Evolutionary conservation across 345 rosid species (phyloP).

Genomic region (Physaria fendleri): DNA sequence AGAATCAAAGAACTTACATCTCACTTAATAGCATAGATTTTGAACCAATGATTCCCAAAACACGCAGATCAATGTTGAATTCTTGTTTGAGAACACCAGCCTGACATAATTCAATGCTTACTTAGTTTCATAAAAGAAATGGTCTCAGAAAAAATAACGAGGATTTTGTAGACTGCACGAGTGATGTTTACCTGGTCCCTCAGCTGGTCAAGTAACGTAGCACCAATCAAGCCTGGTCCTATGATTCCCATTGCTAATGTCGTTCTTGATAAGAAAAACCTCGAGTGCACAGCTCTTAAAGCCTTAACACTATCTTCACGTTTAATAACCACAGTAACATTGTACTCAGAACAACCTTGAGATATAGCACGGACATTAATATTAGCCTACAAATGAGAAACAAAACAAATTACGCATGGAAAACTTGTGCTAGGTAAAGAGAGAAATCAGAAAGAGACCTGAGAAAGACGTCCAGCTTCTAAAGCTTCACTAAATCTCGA

Average conservation of each 20-base stretch:
- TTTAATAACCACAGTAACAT: conserved; percentile 78
- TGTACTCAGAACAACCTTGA: conserved; percentile 99
- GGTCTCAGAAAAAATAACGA: not conserved
- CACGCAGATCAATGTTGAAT: conserved; percentile 92
- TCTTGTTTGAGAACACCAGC: conserved; percentile 91
- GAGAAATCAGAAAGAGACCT: conserved; percentile 41
- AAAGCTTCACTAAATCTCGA: conserved; percentile 84
- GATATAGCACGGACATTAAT: conserved; percentile 94
- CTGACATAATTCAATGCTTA: conserved; percentile 35
- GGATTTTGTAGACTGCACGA: not conserved
- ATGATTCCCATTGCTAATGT: conserved; percentile 90
- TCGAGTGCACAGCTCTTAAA: conserved; percentile 91
- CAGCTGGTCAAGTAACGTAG: conserved; percentile 87
- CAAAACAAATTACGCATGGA: not conserved
- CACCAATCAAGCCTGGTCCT: conserved; percentile 97
- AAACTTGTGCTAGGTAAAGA: not conserved
- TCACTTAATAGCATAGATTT: conserved; percentile 80
- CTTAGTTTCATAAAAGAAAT: not conserved
- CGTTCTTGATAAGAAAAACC: conserved; percentile 90
- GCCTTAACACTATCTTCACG: conserved; percentile 95
- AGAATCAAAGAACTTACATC: conserved; percentile 43
- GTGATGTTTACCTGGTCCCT: conserved; percentile 71
- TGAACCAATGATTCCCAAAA: conserved; percentile 87
- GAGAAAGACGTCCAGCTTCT: conserved; percentile 93
- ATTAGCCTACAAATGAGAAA: conserved; percentile 58